Evolutionary conservation across 352 stramenopile genomes (phyloP).

Genomic region (Phytophthora multivora): DNA sequence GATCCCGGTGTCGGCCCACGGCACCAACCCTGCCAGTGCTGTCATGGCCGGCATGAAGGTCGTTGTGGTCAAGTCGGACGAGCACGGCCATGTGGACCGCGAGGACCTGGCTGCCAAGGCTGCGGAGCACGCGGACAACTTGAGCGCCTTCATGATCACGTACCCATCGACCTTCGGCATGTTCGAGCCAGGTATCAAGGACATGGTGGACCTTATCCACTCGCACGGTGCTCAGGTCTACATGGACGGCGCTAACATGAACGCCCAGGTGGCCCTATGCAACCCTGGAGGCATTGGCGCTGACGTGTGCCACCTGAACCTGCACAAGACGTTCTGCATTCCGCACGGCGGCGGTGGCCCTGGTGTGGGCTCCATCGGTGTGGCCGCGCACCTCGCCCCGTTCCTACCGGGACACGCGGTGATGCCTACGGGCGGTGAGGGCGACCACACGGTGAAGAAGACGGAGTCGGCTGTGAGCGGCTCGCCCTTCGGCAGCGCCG

Average conservation of each 20-base stretch:
- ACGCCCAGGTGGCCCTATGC: slow-evolving; percentile 98
- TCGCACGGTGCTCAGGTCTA: slow-evolving; percentile 98
- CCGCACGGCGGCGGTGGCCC: slow-evolving; percentile 98
- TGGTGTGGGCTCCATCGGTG: slow-evolving; percentile 91
- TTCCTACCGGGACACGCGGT: slow-evolving; percentile 96
- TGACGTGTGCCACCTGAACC: slow-evolving; percentile 99
- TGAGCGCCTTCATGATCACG: slow-evolving; percentile 99
- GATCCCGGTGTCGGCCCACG: slow-evolving; percentile 98
- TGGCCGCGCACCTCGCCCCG: slow-evolving; percentile 94
- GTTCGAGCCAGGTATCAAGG: slow-evolving; percentile 98
- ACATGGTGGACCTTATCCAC: slow-evolving; percentile 97
- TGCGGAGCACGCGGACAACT: slow-evolving; percentile 94
- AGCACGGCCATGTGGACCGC: slow-evolving; percentile 96
- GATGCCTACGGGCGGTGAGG: slow-evolving; percentile 81
- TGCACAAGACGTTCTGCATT: slow-evolving; percentile 99
- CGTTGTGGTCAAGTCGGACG: slow-evolving; percentile 96
- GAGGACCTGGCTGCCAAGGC: slow-evolving; percentile 95
- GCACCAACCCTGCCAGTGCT: slow-evolving; percentile 97
- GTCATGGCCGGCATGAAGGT: slow-evolving; percentile 99
- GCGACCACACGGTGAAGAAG: slow-evolving; percentile 76
- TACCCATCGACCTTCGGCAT: slow-evolving; percentile 99
- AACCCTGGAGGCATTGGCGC: slow-evolving; percentile 96
- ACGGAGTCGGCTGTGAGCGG: slow-evolving; percentile 88
- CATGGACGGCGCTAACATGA: slow-evolving; percentile 99
- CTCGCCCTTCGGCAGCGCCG: slow-evolving; percentile 96